phyloP scores from a whole-genome alignment of 2,329 filamentous ascomycete genomes.

The Colletotrichum salicis region DNA sequence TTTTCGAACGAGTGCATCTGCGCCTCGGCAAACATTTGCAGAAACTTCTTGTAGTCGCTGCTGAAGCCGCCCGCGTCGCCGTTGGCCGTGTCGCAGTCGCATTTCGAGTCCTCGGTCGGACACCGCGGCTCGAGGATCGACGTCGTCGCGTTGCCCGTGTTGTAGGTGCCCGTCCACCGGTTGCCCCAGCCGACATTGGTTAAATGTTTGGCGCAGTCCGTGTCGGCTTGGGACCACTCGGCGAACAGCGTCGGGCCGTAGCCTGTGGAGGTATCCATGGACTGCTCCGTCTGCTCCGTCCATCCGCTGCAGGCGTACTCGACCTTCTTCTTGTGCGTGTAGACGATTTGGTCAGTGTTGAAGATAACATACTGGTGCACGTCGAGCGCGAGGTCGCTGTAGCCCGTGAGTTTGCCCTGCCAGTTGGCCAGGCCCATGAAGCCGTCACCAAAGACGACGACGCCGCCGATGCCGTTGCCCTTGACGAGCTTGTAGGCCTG shows the following conservation, averaged over 20 bases:
- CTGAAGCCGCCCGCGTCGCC: slow-evolving; percentile 76
- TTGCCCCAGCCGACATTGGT: slow-evolving; percentile 91
- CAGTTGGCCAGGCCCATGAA: slow-evolving; percentile 93
- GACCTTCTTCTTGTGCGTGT: slow-evolving; percentile 85
- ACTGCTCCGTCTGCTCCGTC: slow-evolving; percentile 80
- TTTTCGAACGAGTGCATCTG: slow-evolving; percentile 96
- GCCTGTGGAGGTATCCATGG: slow-evolving; percentile 78
- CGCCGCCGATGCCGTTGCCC: slow-evolving; percentile 77
- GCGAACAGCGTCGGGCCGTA: slow-evolving; percentile 95
- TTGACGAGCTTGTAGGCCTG: slow-evolving; percentile 78
- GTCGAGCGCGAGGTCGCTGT: slow-evolving; percentile 84
- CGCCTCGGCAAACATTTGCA: slow-evolving; percentile 90
- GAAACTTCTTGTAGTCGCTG: slow-evolving; percentile 81
- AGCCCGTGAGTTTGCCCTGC: slow-evolving; percentile 81
- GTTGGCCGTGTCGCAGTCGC: slow-evolving; percentile 81
- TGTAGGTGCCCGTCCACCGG: slow-evolving; percentile 90
- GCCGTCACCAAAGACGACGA: slow-evolving; percentile 90
- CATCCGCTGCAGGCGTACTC: slow-evolving; percentile 88
- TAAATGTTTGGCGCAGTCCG: slow-evolving; percentile 87
- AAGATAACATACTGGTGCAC: slow-evolving; percentile 99
- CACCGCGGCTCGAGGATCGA: slow-evolving; percentile 78
- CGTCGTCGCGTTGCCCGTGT: slow-evolving; percentile 70
- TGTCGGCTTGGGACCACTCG: slow-evolving; percentile 98
- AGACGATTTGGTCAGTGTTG: slow-evolving; percentile 86
- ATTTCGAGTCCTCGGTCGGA: slow-evolving; percentile 72